Evolutionary conservation across 1,284 basidiomycete species (phyloP).

Genomic region (Fomitopsis pinicola): DNA sequence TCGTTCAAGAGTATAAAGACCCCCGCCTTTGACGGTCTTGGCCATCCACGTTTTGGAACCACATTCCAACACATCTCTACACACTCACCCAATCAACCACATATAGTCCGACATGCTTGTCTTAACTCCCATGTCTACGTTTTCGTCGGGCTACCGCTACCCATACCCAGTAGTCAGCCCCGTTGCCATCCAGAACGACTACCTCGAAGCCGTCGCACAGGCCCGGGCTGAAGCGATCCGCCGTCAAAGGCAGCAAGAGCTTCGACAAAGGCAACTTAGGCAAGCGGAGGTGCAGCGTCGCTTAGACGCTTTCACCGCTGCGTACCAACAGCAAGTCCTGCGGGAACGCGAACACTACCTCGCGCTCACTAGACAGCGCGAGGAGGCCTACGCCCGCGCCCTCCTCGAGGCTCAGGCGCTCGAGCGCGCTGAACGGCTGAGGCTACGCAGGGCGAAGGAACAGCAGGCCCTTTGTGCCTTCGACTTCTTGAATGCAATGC

Average conservation of each 20-base stretch:
- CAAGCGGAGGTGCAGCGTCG: slow-evolving; percentile 9
- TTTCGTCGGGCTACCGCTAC: slow-evolving; percentile 7
- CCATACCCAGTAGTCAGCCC: background rate
- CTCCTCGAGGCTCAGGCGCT: slow-evolving; percentile 7
- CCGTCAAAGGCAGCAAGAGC: slow-evolving; percentile 9
- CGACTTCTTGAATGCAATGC: background rate
- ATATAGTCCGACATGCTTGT: slow-evolving; percentile 14
- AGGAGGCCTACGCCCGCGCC: slow-evolving; percentile 9
- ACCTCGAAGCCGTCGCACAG: slow-evolving; percentile 14
- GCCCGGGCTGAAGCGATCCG: slow-evolving; percentile 14
- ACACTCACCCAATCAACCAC: background rate
- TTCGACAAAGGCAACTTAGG: slow-evolving; percentile 5
- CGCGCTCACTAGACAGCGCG: slow-evolving; percentile 13
- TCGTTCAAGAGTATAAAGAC: slow-evolving; percentile 1
- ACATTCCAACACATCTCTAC: background rate
- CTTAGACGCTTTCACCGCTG: slow-evolving; percentile 7
- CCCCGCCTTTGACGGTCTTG: background rate
- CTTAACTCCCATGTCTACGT: slow-evolving; percentile 13
- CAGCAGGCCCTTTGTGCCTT: background rate
- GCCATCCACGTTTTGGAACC: background rate
- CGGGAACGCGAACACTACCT: slow-evolving; percentile 5
- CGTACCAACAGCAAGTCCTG: slow-evolving; percentile 3
- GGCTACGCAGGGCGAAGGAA: slow-evolving; percentile 2
- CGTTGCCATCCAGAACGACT: slow-evolving; percentile 7
- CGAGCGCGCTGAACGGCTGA: slow-evolving; percentile 1